Base-by-base conservation (phyloP, 192 early-diverging fungal genomes). In the Martensiomyces pterosporus region DNA sequence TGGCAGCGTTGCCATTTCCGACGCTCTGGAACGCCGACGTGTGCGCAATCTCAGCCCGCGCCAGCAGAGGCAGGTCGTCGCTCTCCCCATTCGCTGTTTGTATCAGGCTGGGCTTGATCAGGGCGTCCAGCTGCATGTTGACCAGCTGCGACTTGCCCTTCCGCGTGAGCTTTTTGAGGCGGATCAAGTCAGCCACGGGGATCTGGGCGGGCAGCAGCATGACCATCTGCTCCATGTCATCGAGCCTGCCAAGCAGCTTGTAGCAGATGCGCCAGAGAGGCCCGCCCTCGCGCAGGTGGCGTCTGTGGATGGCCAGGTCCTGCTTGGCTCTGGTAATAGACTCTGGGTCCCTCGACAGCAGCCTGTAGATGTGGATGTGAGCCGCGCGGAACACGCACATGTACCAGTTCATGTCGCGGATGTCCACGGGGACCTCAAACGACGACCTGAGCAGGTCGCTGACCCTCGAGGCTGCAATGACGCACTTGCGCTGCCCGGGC, bases 191-290 rank as follows among this genome's bases (percentile, higher is more conserved):
- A 0, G 64, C 58, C 24, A 74, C 52, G 0, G 70, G 70, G 14
- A 74, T 67, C 55, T 74, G 70, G 24, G 63, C 64, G 7, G 70
- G 70, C 9, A 74, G 54, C 50, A 74, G 51, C 64, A 66, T 63
- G 9, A 74, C 64, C 70, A 74, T 74, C 49, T 74, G 70, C 70
- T 74, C 70, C 70, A 74, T 74, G 37, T 74, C 70, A 51, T 74
- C 70, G 39, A 74, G 36, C 3, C 64, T 49, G 52, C 55, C 67
- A 8, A 74, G 58, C 42, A 74, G 64, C 52, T 74, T 74, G 60
- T 67, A 55, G 55, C 70, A 74, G 29, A 74, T 58, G 21, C 70
- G 63, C 70, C 70, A 74, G 16, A 74, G 38, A 14, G 64, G 54
- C 5, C 55, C 64, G 39, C 70, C 70, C 47, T 74, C 64, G 25